Evolutionary conservation across 192 early-diverging fungal species (phyloP), one percentile per base, ranked within the genome.

Genomic region (Coemansia sp.): DNA sequence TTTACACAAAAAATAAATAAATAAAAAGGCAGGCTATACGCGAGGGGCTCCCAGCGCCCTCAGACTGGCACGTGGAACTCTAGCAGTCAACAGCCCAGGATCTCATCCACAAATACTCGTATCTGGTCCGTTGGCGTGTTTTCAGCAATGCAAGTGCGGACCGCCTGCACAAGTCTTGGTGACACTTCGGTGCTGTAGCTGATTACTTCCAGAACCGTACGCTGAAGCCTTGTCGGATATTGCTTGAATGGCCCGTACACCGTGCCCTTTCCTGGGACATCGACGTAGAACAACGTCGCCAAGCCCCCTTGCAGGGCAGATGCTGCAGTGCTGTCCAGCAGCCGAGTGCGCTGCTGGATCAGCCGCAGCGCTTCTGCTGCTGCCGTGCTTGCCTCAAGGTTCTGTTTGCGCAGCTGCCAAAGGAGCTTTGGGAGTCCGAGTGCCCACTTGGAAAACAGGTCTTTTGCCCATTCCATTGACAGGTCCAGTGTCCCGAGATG

Each of bases 351-450:
- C 74, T 71, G 74, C 38, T 62, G 41, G n/a, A 73, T 65, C 42
- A 76, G 41, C 32, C 73, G 70, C 64, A 82, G 66, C 23, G 79
- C 55, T 20, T 60, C 61, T 0, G 66, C 66, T 0, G 71, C 79
- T 1, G 73, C 79, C 9, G 25, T 48, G 57, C 69, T 82, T 5
- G 73, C 71, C 6, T 67, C 57, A 23, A 68, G 48, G 46, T 82
- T 82, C 33, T 66, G 70, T 45, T 76, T 71, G 36, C 78, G 78
- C 41, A 82, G 74, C 71, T 73, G 79, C 79, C 79, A 82, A 46
- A 82, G 61, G 40, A 82, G 62, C 71, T 73, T 69, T 20, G 79
- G 79, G 25, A 82, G 79, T 7, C 62, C 66, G 29, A 67, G 61
- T 41, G 67, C 73, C 79, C 79, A 82, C 29, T 15, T 35, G 9